These are phyloP conservation scores for Prosopis cineraria DNA, from an alignment of 306 rosid species.

Conservation along the genomic window DNA sequence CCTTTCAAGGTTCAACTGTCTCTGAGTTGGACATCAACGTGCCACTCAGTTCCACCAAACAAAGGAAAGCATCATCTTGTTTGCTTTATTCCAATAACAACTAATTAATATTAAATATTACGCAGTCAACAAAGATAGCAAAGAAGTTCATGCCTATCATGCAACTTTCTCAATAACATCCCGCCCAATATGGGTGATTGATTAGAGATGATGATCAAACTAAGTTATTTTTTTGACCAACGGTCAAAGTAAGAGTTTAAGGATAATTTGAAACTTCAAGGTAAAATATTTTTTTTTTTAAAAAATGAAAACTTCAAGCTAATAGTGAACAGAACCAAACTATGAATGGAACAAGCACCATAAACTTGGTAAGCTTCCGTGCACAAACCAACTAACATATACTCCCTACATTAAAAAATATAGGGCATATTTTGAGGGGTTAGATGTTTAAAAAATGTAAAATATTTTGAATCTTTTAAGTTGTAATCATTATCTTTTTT, in stretches of 20 bases:
- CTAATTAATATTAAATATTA: background rate
- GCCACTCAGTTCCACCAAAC: background rate
- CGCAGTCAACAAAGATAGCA: conserved; percentile 5
- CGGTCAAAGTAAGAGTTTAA: background rate
- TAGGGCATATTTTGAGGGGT: no score
- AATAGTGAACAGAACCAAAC: background rate
- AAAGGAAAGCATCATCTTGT: background rate
- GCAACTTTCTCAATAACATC: background rate
- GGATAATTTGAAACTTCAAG: background rate
- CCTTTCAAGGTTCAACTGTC: background rate
- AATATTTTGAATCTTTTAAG: no score
- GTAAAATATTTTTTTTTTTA: background rate
- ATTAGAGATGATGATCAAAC: conserved; percentile 3
- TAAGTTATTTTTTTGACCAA: no score
- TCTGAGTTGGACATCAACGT: background rate
- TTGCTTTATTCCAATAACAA: background rate
- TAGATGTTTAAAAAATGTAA: no score
- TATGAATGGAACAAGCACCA: background rate
- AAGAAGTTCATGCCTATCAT: background rate
- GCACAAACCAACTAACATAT: background rate
- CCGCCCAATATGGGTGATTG: background rate
- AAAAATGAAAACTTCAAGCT: background rate
- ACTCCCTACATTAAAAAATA: no score
- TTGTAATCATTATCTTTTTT: no score
- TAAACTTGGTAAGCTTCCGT: background rate